phyloP scores from a whole-genome alignment of 1,284 basidiomycete genomes.

The Inonotus hispidus region DNA sequence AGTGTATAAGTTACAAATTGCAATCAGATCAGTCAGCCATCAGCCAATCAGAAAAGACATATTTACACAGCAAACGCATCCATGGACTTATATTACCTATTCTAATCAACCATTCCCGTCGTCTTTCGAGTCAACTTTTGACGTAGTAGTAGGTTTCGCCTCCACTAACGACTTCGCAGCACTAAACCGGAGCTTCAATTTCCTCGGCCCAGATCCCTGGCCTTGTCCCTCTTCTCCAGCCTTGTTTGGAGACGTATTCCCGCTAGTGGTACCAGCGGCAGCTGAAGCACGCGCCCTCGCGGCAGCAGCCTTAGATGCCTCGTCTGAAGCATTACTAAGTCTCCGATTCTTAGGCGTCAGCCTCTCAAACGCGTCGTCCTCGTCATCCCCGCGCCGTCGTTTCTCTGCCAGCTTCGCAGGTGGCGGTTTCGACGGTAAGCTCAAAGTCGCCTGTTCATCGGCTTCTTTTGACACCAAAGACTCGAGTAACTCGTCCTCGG shows the following conservation, averaged over 20 bases:
- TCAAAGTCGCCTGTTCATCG: conserved; percentile 39
- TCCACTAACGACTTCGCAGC: conserved; percentile 1
- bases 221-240: conserved; percentile 36
- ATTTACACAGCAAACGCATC: conserved; percentile 1
- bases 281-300: conserved; percentile 16
- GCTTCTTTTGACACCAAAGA: conserved; percentile 35
- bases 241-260: background rate
- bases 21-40: background rate
- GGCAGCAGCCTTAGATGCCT: conserved; percentile 21
- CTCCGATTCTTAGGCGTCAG: conserved; percentile 53
- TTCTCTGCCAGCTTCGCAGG: conserved; percentile 41
- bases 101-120: conserved; percentile 58
- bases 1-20: conserved; percentile 5
- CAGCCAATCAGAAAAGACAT: background rate
- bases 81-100: background rate
- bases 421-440: conserved; percentile 34
- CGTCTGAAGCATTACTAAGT: conserved; percentile 32
- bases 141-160: conserved; percentile 25
- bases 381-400: conserved; percentile 71
- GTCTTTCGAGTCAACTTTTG: conserved; percentile 66
- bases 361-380: conserved; percentile 64
- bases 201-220: conserved; percentile 48
- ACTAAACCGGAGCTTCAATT: conserved; percentile 71
- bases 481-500: conserved; percentile 53
- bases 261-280: conserved; percentile 35